phyloP scores from a whole-genome alignment of 148 eudicot genomes.

The Rhododendron williamsianum region DNA sequence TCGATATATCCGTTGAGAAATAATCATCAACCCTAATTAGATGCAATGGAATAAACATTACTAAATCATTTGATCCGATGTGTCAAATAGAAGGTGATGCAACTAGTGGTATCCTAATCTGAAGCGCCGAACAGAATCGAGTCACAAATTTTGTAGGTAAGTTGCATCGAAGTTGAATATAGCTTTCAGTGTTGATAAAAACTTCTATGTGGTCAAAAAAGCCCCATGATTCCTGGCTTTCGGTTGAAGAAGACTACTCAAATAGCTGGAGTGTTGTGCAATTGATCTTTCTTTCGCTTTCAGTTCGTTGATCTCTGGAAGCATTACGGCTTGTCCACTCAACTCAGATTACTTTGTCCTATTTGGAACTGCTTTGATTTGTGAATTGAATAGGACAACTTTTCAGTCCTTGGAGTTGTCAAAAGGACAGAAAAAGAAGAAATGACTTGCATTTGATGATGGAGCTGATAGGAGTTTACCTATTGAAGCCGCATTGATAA shows the following conservation, averaged over 20 bases:
- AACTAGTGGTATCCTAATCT: background rate
- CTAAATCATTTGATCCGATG: background rate
- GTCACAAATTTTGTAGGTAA: background rate
- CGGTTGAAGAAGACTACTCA: background rate
- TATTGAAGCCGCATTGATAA: background rate
- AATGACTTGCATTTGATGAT: background rate
- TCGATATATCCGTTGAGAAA: background rate
- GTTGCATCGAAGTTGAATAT: background rate
- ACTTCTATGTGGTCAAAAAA: background rate
- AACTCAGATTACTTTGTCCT: background rate
- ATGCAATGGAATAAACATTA: background rate
- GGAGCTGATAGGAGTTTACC: background rate
- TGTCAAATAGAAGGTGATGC: background rate
- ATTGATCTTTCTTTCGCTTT: background rate
- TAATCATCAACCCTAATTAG: background rate
- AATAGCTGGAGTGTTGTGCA: background rate
- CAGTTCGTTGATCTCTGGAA: background rate
- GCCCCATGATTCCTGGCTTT: background rate
- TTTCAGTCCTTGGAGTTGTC: background rate
- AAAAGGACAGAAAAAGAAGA: background rate
- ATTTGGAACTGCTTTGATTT: background rate
- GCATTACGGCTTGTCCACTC: background rate
- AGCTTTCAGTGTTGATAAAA: too few species aligned
- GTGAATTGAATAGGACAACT: background rate
- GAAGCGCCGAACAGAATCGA: background rate